These are phyloP conservation scores for Fusarium sp. DNA, from an alignment of 2,329 filamentous ascomycete genomes.

Conservation along the genomic window DNA sequence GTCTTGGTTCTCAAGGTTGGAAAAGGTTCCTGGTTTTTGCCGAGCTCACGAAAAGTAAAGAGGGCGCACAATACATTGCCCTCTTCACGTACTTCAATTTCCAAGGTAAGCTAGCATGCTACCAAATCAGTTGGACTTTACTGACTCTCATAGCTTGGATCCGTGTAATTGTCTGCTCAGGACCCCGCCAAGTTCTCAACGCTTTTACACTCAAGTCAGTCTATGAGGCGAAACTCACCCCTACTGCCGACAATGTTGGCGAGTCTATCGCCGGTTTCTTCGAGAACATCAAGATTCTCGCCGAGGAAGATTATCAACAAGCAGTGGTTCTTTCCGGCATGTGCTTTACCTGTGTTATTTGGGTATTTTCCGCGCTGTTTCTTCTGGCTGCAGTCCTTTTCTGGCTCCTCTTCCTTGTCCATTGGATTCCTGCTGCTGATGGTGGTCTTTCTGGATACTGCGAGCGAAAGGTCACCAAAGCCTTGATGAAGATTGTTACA, in stretches of 20 bases:
- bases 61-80: conserved; percentile 89
- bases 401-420: conserved; percentile 91
- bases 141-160: conserved; percentile 75
- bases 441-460: conserved; percentile 88
- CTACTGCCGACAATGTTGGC: conserved; percentile 64
- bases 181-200: conserved; percentile 91
- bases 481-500: conserved; percentile 85
- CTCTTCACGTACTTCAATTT: conserved; percentile 90
- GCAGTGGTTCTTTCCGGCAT: conserved; percentile 88
- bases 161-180: conserved; percentile 89
- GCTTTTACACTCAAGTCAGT: conserved; percentile 89
- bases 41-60: conserved; percentile 89
- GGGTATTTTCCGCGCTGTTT: conserved; percentile 83
- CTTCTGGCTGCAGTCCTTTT: conserved; percentile 81
- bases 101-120: conserved; percentile 62
- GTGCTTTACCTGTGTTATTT: conserved; percentile 91
- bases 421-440: conserved; percentile 87
- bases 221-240: conserved; percentile 79
- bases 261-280: conserved; percentile 82
- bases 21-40: conserved; percentile 93
- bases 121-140: background rate
- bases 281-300: conserved; percentile 80
- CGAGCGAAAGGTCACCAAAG: conserved; percentile 88
- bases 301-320: conserved; percentile 79
- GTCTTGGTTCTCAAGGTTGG: conserved; percentile 82